These are phyloP conservation scores for Astrephomene gubernaculifera DNA, from an alignment of 139 green algal genomes.

Conservation along the genomic window DNA sequence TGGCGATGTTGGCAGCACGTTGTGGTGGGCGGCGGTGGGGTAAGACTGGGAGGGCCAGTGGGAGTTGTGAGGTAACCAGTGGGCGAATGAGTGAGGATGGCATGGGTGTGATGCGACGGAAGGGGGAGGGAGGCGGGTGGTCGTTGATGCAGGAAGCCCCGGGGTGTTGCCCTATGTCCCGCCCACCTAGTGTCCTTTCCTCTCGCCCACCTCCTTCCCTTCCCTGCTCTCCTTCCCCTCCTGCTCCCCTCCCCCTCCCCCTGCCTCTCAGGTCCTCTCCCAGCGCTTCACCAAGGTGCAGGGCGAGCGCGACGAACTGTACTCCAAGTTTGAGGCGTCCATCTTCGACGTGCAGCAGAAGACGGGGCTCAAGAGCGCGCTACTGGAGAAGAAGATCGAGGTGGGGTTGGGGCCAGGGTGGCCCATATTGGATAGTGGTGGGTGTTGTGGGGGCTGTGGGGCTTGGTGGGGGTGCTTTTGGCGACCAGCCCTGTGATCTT, in stretches of 20 bases:
- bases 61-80: too few relatives aligned
- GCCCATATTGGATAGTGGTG: background rate
- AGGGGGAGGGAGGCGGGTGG: too few relatives aligned
- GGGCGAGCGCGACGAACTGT: constrained; percentile 82
- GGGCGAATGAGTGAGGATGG: too few relatives aligned
- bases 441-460: background rate
- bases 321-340: constrained; percentile 78
- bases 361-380: constrained; percentile 67
- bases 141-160: background rate
- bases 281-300: constrained; percentile 79
- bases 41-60: too few relatives aligned
- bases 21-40: too few relatives aligned
- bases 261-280: constrained; percentile 65
- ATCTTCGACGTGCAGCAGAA: constrained; percentile 89
- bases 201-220: background rate
- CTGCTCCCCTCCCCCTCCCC: background rate
- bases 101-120: background rate
- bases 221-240: background rate
- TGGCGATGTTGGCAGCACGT: too few relatives aligned
- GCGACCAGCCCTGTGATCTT: too few relatives aligned
- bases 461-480: too few relatives aligned
- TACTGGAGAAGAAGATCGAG: constrained; percentile 73
- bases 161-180: background rate
- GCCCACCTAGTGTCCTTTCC: too few relatives aligned
- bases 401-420: background rate